These are phyloP conservation scores for Cyberlindnera bimundalis DNA, from an alignment of 805 yeast species.

Conservation along the genomic window DNA sequence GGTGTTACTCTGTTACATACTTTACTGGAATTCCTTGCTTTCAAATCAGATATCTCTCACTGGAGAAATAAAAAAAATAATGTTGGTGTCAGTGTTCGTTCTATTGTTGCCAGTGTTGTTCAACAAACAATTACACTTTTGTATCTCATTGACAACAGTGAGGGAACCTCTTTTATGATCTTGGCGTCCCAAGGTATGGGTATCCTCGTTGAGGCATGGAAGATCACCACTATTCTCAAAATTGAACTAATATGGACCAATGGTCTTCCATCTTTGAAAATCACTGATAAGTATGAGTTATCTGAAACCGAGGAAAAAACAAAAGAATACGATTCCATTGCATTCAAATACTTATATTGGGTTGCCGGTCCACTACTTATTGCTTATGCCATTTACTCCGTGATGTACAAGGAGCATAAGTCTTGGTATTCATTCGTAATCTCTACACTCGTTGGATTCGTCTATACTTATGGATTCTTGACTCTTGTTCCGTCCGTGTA, in stretches of 20 bases:
- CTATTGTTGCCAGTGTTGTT: slow-evolving; percentile 37
- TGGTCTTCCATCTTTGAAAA: slow-evolving; percentile 22
- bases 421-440: slow-evolving; percentile 42
- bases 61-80: slow-evolving; percentile 39
- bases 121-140: slow-evolving; percentile 38
- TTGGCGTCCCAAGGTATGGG: slow-evolving; percentile 35
- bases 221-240: slow-evolving; percentile 36
- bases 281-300: slow-evolving; percentile 34
- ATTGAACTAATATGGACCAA: slow-evolving; percentile 26
- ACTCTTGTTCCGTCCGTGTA: slow-evolving; percentile 38
- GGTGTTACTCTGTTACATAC: slow-evolving; percentile 35
- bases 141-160: slow-evolving; percentile 37
- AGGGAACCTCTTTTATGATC: slow-evolving; percentile 37
- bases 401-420: slow-evolving; percentile 36
- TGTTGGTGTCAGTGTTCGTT: slow-evolving; percentile 37
- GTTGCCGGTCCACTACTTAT: slow-evolving; percentile 35
- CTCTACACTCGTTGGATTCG: slow-evolving; percentile 38
- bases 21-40: slow-evolving; percentile 38
- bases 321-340: slow-evolving; percentile 38
- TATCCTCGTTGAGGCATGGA: slow-evolving; percentile 41
- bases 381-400: slow-evolving; percentile 36
- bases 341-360: slow-evolving; percentile 36
- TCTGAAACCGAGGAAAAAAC: slow-evolving; percentile 37
- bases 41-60: slow-evolving; percentile 39
- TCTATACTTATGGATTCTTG: slow-evolving; percentile 40